These are phyloP conservation scores for Penicillium waksmanii DNA, from an alignment of 495 filamentous ascomycete genomes.

Conservation along the genomic window DNA sequence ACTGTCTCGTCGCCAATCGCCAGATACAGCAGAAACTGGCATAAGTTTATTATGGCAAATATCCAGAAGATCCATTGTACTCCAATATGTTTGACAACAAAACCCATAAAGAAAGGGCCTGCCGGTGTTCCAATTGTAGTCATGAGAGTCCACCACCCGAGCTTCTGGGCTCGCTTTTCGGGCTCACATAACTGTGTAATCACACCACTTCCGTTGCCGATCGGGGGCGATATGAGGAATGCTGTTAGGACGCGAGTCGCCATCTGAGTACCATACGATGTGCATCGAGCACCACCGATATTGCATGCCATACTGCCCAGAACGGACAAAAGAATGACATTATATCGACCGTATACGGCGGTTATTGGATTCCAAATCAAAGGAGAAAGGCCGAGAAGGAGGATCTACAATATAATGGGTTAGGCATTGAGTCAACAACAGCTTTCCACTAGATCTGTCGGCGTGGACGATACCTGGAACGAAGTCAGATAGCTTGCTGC, in stretches of 20 bases:
- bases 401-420: slow-evolving; percentile 22
- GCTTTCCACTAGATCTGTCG: no score
- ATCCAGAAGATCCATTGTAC: slow-evolving; percentile 42
- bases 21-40: slow-evolving; percentile 30
- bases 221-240: slow-evolving; percentile 37
- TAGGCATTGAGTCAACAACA: not conserved
- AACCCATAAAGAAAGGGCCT: slow-evolving; percentile 40
- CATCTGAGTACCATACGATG: slow-evolving; percentile 35
- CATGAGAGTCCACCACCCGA: slow-evolving; percentile 41
- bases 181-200: slow-evolving; percentile 35
- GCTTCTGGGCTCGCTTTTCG: slow-evolving; percentile 32
- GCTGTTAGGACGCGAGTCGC: slow-evolving; percentile 32
- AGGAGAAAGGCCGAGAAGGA: slow-evolving; percentile 33
- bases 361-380: slow-evolving; percentile 40
- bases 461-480: slow-evolving; percentile 23
- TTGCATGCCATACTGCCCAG: slow-evolving; percentile 40
- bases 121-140: slow-evolving; percentile 34
- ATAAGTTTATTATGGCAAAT: slow-evolving; percentile 39
- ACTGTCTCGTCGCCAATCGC: slow-evolving; percentile 35
- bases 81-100: slow-evolving; percentile 36
- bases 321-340: slow-evolving; percentile 34
- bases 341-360: slow-evolving; percentile 35
- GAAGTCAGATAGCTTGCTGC: slow-evolving; percentile 37
- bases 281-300: slow-evolving; percentile 37
- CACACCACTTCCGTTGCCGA: slow-evolving; percentile 39